Evolutionary conservation across 169 alveolate species (phyloP).

Genomic region (Perkinsus olseni): DNA sequence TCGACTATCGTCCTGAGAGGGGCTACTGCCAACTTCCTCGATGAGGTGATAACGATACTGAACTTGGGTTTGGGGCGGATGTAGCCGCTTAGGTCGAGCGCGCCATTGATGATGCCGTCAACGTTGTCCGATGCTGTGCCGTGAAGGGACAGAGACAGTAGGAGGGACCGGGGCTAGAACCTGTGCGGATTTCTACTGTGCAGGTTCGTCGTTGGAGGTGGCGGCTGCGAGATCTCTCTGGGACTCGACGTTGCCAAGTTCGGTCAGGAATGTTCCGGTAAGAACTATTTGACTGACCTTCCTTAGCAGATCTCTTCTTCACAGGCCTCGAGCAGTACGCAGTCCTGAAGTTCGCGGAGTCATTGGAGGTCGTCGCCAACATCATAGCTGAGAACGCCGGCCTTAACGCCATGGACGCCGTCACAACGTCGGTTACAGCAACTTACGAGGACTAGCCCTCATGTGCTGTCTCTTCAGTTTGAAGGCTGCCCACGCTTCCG

Average conservation of each 20-base stretch:
- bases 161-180: not conserved
- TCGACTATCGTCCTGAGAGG: conserved; percentile 93
- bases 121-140: conserved; percentile 42
- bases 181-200: not conserved
- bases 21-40: conserved; percentile 89
- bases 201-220: not conserved
- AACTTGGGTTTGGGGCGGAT: not conserved
- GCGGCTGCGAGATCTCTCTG: not conserved
- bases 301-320: not conserved
- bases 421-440: conserved; percentile 35
- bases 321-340: conserved; percentile 85
- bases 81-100: conserved; percentile 71
- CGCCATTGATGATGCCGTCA: conserved; percentile 91
- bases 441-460: not conserved
- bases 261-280: not conserved
- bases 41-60: conserved; percentile 59
- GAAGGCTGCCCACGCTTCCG: conserved; percentile 58
- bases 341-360: conserved; percentile 92
- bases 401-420: conserved; percentile 52
- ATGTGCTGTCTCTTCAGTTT: conserved; percentile 28
- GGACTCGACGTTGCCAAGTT: not conserved
- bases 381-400: conserved; percentile 96
- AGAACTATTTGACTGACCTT: not conserved
- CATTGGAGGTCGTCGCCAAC: conserved; percentile 90
- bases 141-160: not conserved